Evolutionary conservation across 2,329 filamentous ascomycete species (phyloP).

Genomic region (Penicillium brasilianum): DNA sequence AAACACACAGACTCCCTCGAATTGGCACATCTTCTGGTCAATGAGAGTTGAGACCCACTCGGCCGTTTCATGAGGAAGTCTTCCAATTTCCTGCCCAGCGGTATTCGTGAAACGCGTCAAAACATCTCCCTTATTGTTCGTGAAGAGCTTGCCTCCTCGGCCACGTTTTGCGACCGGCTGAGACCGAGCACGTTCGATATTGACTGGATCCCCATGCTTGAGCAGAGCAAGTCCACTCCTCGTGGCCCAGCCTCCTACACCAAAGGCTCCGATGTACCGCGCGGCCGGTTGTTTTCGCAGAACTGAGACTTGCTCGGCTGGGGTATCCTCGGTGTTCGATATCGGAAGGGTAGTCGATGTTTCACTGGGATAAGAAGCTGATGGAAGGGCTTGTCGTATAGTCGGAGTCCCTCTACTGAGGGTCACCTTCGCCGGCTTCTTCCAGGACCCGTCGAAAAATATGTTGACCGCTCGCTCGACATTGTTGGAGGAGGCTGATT

Average conservation of each 20-base stretch:
- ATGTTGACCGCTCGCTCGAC: slow-evolving; percentile 67
- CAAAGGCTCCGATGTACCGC: slow-evolving; percentile 89
- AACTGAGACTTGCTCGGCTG: slow-evolving; percentile 20
- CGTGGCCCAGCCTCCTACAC: slow-evolving; percentile 89
- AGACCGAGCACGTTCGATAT: slow-evolving; percentile 83
- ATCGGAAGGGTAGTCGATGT: not conserved
- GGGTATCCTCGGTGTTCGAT: not conserved
- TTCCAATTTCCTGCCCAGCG: slow-evolving; percentile 79
- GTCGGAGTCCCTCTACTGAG: slow-evolving; percentile 14
- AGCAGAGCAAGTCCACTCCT: slow-evolving; percentile 77
- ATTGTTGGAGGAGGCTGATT: slow-evolving; percentile 56
- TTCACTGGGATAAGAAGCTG: slow-evolving; percentile 4
- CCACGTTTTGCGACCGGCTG: slow-evolving; percentile 60
- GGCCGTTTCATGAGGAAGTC: slow-evolving; percentile 83
- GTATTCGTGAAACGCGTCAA: slow-evolving; percentile 88
- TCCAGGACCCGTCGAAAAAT: slow-evolving; percentile 69
- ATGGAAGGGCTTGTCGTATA: slow-evolving; percentile 17
- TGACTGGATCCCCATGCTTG: slow-evolving; percentile 80
- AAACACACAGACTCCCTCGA: slow-evolving; percentile 87
- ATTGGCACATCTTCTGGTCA: slow-evolving; percentile 85
- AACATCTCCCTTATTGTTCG: slow-evolving; percentile 75
- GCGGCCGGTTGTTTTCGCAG: slow-evolving; percentile 51
- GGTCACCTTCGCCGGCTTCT: slow-evolving; percentile 33
- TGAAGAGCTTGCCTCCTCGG: slow-evolving; percentile 52
- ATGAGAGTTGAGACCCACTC: slow-evolving; percentile 91